phyloP scores from a whole-genome alignment of 2,329 filamentous ascomycete species.

The Stagonosporopsis vannaccii region DNA sequence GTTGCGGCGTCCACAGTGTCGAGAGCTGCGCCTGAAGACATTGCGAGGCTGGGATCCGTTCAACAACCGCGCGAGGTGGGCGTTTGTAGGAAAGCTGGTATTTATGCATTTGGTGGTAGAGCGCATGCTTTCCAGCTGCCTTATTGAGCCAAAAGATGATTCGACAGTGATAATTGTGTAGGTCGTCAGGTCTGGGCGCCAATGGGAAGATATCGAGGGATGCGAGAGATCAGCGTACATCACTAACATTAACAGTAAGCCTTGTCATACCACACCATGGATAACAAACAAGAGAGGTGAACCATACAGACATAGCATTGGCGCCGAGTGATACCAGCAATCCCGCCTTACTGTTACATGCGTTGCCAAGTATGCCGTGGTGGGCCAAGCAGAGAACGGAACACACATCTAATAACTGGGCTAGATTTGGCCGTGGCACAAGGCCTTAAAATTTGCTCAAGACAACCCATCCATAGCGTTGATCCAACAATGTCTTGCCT shows the following conservation, averaged over 20 bases:
- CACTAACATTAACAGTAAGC: not conserved
- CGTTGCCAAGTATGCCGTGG: constrained; percentile 16
- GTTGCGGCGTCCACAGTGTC: constrained; percentile 27
- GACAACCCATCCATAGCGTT: not conserved
- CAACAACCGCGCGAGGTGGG: not conserved
- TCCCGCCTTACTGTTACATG: not conserved
- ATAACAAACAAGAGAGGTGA: not conserved
- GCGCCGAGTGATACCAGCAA: constrained; percentile 26
- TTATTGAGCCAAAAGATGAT: constrained; percentile 20
- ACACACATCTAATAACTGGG: constrained; percentile 6
- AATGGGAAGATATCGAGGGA: not conserved
- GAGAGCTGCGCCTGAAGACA: constrained; percentile 29
- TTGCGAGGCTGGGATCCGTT: constrained; percentile 1
- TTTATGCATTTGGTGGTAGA: constrained; percentile 5
- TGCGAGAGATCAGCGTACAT: constrained; percentile 20
- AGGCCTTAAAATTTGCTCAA: not conserved
- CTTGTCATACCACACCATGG: not conserved
- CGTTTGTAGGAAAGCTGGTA: not conserved
- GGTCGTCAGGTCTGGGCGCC: constrained; percentile 21
- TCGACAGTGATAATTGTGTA: constrained; percentile 1
- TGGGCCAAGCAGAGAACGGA: constrained; percentile 9
- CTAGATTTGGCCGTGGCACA: not conserved
- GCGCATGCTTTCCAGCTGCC: constrained; percentile 24
- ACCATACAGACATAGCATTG: constrained; percentile 16
- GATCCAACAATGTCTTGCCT: constrained; percentile 6